These are phyloP conservation scores for Dictyostelium citrinum DNA, from an alignment of 78 protist species.

Conservation along the genomic window DNA sequence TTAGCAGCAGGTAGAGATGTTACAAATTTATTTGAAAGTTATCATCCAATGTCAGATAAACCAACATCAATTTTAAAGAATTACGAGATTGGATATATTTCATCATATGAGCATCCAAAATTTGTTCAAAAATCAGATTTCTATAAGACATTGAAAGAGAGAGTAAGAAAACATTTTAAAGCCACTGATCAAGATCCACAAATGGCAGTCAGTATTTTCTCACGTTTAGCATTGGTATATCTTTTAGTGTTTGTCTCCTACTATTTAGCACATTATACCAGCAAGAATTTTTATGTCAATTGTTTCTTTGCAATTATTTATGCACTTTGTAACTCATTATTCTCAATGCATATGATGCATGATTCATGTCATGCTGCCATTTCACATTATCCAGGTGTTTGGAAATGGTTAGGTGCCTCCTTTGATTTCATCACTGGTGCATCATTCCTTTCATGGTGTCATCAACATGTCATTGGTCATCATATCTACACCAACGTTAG, in stretches of 20 bases:
- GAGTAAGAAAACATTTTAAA: slow-evolving; percentile 35
- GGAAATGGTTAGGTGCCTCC: slow-evolving; percentile 34
- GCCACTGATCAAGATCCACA: slow-evolving; percentile 59
- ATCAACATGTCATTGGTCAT: slow-evolving; percentile 77
- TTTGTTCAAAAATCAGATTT: slow-evolving; percentile 54
- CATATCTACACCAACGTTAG: slow-evolving; percentile 69
- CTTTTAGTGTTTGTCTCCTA: background rate
- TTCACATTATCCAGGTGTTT: slow-evolving; percentile 18
- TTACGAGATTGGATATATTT: slow-evolving; percentile 44
- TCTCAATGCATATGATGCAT: slow-evolving; percentile 60
- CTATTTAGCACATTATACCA: slow-evolving; percentile 9
- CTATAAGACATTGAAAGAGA: slow-evolving; percentile 16
- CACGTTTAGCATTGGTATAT: slow-evolving; percentile 32
- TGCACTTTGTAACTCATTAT: slow-evolving; percentile 22
- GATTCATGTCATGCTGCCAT: slow-evolving; percentile 67
- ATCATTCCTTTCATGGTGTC: slow-evolving; percentile 53
- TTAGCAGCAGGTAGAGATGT: slow-evolving; percentile 72
- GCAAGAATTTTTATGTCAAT: slow-evolving; percentile 1
- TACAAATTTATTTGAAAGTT: slow-evolving; percentile 59
- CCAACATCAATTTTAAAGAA: slow-evolving; percentile 24
- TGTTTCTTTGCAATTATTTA: slow-evolving; percentile 14
- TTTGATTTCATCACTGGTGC: slow-evolving; percentile 65
- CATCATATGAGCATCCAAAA: slow-evolving; percentile 45
- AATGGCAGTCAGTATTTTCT: slow-evolving; percentile 10
- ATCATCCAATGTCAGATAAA: slow-evolving; percentile 74